Percentiles rank a stretch among this genome's conserved stretches.
Evolutionary conservation across 257 asterid genomes (phyloP).

Genomic region (Ballota nigra): DNA sequence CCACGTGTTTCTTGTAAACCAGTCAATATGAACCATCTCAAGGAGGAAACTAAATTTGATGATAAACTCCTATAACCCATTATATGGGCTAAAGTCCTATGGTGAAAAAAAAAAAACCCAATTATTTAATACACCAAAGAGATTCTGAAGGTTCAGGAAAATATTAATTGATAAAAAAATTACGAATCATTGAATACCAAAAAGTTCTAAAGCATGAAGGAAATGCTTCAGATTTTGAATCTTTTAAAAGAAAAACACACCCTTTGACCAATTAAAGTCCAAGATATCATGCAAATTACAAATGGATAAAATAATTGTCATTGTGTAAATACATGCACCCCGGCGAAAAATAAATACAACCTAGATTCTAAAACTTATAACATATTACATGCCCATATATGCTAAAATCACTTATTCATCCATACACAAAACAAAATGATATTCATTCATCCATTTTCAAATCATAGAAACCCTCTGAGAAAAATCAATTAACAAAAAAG

Average conservation of each 20-base stretch:
- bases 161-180: background rate
- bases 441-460: background rate
- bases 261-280: background rate
- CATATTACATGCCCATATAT: background rate
- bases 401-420: background rate
- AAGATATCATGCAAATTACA: background rate
- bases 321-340: background rate
- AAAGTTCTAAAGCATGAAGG: background rate
- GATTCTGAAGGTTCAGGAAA: background rate
- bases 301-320: no score
- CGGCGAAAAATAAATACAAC: background rate
- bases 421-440: background rate
- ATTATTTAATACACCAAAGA: constrained; percentile 2
- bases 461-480: background rate
- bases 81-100: constrained; percentile 9
- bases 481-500: no score
- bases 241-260: background rate
- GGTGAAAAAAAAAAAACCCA: background rate
- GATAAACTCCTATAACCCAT: background rate
- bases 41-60: background rate
- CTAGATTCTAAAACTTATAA: constrained; percentile 7
- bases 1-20: background rate
- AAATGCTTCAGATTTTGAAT: background rate
- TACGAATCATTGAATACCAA: background rate
- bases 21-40: background rate